These are phyloP conservation scores for Emydomyces testavorans DNA, from an alignment of 2,329 filamentous ascomycete genomes.

Conservation along the genomic window DNA sequence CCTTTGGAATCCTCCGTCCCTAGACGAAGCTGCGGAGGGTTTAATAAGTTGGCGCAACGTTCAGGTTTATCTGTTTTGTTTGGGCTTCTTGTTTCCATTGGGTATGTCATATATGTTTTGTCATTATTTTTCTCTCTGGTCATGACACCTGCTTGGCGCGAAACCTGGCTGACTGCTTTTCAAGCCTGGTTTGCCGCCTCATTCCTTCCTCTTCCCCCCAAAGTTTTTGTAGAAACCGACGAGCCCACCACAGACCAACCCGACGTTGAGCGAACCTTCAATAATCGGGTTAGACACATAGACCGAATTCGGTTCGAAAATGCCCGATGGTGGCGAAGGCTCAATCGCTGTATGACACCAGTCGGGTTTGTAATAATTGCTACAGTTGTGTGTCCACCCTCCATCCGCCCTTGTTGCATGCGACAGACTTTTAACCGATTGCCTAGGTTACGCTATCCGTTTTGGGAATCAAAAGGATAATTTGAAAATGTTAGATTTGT, in stretches of 20 bases:
- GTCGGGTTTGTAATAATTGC: conserved; percentile 46
- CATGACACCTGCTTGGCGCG: conserved; percentile 19
- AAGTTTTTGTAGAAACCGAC: conserved; percentile 43
- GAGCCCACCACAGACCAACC: conserved; percentile 31
- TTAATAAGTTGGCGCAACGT: conserved; percentile 56
- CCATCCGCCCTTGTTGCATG: background rate
- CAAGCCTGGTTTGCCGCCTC: conserved; percentile 70
- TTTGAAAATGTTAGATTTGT: conserved; percentile 11
- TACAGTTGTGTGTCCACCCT: conserved; percentile 39
- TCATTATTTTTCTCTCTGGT: background rate
- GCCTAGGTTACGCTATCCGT: conserved; percentile 15
- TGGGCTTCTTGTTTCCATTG: conserved; percentile 68
- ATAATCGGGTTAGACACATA: conserved; percentile 34
- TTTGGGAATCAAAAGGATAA: conserved; percentile 14
- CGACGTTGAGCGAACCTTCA: conserved; percentile 36
- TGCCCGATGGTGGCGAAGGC: conserved; percentile 53
- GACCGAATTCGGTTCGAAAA: conserved; percentile 45
- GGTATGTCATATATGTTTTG: no score
- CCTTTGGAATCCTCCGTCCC: conserved; percentile 62
- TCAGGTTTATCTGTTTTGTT: conserved; percentile 62
- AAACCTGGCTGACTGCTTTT: background rate
- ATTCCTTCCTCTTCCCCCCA: conserved; percentile 57
- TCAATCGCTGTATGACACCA: conserved; percentile 51
- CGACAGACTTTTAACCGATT: conserved; percentile 3
- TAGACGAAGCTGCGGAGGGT: conserved; percentile 53